Percentiles rank a stretch among this genome's conserved stretches.
phyloP scores from a whole-genome alignment of 2,329 filamentous ascomycete species.

The Ophiobolus disseminans region DNA sequence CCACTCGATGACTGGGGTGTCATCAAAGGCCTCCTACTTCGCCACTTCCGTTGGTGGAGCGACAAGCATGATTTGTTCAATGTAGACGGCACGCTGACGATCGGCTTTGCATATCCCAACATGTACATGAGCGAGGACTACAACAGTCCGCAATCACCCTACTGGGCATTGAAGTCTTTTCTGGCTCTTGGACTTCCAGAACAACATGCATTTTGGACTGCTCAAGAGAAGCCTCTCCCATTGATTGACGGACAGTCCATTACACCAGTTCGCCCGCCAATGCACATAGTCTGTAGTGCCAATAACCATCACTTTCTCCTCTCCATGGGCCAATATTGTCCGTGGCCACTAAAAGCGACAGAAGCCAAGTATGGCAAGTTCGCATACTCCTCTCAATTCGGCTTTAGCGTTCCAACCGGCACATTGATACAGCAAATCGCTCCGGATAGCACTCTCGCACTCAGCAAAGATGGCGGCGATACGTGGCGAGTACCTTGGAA shows the following conservation, averaged over 20 bases:
- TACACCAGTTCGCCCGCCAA: conserved; percentile 37
- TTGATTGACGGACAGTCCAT: background rate
- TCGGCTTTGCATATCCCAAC: conserved; percentile 57
- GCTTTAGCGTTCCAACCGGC: conserved; percentile 51
- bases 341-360: conserved; percentile 46
- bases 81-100: conserved; percentile 58
- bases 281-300: conserved; percentile 57
- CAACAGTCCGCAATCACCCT: conserved; percentile 64
- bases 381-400: conserved; percentile 47
- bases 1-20: conserved; percentile 50
- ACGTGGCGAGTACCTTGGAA: conserved; percentile 52
- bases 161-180: conserved; percentile 63
- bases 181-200: conserved; percentile 50
- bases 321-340: conserved; percentile 43
- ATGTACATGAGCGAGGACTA: conserved; percentile 65
- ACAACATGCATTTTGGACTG: conserved; percentile 56
- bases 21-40: conserved; percentile 58
- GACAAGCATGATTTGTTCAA: conserved; percentile 55
- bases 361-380: conserved; percentile 47
- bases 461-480: conserved; percentile 50
- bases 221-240: conserved; percentile 50
- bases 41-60: conserved; percentile 61
- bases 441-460: conserved; percentile 49
- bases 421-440: conserved; percentile 50
- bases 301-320: conserved; percentile 42